These are phyloP conservation scores for Kurtzmaniella natalensis DNA, from an alignment of 1,139 yeast species.

Conservation along the genomic window DNA sequence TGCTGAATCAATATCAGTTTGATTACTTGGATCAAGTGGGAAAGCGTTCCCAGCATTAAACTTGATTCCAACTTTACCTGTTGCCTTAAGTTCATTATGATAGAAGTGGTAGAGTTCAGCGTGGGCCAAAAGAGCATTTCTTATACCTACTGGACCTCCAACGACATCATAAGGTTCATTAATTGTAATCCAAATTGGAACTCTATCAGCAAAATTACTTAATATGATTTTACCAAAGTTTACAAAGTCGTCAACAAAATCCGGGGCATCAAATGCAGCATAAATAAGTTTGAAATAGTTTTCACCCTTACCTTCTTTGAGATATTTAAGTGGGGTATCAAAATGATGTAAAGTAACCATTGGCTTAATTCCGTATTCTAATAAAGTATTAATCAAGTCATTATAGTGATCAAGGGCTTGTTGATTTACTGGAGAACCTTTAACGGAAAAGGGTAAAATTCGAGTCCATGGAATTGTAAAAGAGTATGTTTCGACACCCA, in stretches of 20 bases:
- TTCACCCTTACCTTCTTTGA: constrained; percentile 6
- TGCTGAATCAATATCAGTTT: constrained; percentile 21
- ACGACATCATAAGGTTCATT: constrained; percentile 27
- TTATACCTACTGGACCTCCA: constrained; percentile 17
- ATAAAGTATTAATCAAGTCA: constrained; percentile 25
- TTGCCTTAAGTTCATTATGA: constrained; percentile 22
- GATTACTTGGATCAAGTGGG: constrained; percentile 15
- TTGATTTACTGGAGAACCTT: constrained; percentile 26
- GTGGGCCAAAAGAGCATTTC: constrained; percentile 24
- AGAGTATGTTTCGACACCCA: constrained; percentile 29
- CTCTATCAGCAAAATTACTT: constrained; percentile 27
- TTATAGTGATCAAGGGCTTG: constrained; percentile 30
- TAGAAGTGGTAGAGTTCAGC: constrained; percentile 24
- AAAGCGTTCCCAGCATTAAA: constrained; percentile 16
- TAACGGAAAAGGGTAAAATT: constrained; percentile 24
- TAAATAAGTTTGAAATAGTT: constrained; percentile 9
- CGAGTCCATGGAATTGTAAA: constrained; percentile 33
- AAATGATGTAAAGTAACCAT: constrained; percentile 32
- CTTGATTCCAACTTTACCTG: constrained; percentile 21
- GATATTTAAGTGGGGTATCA: constrained; percentile 25
- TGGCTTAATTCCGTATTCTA: constrained; percentile 24
- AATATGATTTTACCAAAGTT: constrained; percentile 27
- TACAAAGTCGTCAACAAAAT: constrained; percentile 25
- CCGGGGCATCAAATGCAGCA: constrained; percentile 23
- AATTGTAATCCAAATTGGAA: constrained; percentile 26